A percentile compares a stretch with the other conserved stretches of the same genome.
Conservation (phyloP, 257 asterid species). For the Nicotiana knightiana region DNA sequence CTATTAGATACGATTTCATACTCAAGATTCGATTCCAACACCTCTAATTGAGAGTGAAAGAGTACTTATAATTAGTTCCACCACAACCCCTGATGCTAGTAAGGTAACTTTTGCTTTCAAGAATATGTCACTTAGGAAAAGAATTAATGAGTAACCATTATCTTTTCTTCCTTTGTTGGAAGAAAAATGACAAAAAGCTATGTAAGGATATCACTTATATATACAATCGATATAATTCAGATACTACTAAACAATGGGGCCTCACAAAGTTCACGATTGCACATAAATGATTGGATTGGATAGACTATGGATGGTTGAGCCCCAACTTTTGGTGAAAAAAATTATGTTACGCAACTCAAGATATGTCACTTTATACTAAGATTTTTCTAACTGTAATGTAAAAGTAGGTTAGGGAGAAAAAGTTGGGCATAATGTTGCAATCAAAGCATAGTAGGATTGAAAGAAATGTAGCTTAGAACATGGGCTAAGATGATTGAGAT, state of each 20-base stretch:
- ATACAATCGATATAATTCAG: background rate
- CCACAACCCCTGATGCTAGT: no score
- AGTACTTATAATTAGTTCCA: no score
- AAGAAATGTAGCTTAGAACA: constrained; percentile 10
- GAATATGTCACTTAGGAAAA: background rate
- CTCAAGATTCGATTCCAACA: fast-evolving
- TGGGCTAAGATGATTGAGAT: constrained; percentile 37
- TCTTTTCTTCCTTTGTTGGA: background rate
- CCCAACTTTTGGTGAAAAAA: background rate
- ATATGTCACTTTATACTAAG: constrained; percentile 12
- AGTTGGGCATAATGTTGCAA: constrained; percentile 18
- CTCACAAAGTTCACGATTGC: background rate
- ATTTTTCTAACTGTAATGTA: background rate
- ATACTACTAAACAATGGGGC: background rate
- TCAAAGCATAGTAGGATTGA: constrained; percentile 11
- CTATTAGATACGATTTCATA: no score
- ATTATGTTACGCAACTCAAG: constrained; percentile 14
- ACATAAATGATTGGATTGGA: background rate
- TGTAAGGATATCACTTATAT: background rate
- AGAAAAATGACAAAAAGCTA: background rate
- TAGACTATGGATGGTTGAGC: background rate
- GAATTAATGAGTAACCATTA: background rate
- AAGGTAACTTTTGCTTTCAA: background rate
- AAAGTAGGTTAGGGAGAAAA: background rate
- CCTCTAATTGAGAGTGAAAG: fast-evolving